Base-by-base conservation (phyloP, 225 moss, liverwort and hornwort species). In the Polytrichum formosum region DNA sequence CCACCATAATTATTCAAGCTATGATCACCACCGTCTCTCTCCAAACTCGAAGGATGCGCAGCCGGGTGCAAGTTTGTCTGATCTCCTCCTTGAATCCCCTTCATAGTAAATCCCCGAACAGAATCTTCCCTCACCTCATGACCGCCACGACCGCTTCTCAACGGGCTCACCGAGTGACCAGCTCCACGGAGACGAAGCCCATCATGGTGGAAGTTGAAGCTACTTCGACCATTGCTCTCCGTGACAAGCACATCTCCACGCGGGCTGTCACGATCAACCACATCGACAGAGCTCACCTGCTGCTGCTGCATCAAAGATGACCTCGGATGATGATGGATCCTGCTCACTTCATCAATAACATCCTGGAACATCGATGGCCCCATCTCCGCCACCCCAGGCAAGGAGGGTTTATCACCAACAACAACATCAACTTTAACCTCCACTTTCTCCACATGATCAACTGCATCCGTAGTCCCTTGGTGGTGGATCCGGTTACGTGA, bases 91-190 rank as follows among this genome's bases (percentile, higher is more conserved):
- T 28, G 31, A 31, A 56, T 60, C n/a, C 23, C 25, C 61, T 70
- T 46, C 23, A 22, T 1, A 3, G 70, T 35, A 21, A 37, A 33
- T 0, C 61, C 70, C 9, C 59, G 60, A 61, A 60, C 18, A 16
- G 59, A 35, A 6, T 70, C 60, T 61, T 70, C 60, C 61, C 70
- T 21, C 70, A 19, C 70, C 7, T 70, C 70, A 25, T 70, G 26
- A 31, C 27, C 29, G 18, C 27, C 20, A 8, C 58, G 21, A 20
- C 6, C 58, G 28, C 28, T 56, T 0, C 29, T 9, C 53, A 25
- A 21, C 16, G 23, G 53, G 22, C 31, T 21, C 23, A 7, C 6
- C 23, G 20, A 18, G n/a, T 54, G 67, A 54, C 54, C 13, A 18
- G 22, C 9, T 7, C 26, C 13, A 54, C 22, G 46, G 13, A 46